Evolutionary conservation across 208 protist species (phyloP).

Genomic region (Trypanosoma platydactyli): DNA sequence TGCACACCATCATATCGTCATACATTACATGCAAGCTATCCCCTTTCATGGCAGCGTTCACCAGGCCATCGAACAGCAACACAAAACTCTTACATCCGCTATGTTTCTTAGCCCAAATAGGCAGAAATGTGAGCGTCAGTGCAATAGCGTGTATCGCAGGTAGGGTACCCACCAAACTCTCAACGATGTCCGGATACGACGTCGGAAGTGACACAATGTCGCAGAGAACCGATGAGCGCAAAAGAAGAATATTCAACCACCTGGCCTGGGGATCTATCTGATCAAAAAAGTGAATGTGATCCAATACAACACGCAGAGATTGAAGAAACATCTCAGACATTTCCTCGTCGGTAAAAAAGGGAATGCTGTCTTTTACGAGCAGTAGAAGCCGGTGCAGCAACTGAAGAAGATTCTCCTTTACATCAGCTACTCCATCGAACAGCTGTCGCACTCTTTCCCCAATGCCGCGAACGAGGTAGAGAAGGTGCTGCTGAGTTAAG

Average conservation of each 20-base stretch:
- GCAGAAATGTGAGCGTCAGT: conserved; percentile 28
- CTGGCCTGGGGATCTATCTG: conserved; percentile 37
- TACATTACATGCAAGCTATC: conserved; percentile 1
- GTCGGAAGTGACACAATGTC: conserved; percentile 22
- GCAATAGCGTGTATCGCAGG: conserved; percentile 11
- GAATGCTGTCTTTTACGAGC: conserved; percentile 1
- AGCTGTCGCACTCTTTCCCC: neutral
- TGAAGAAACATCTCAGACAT: conserved; percentile 8
- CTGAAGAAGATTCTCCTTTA: conserved; percentile 5
- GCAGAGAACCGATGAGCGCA: conserved; percentile 33
- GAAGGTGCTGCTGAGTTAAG: conserved; percentile 6
- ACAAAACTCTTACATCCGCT: neutral
- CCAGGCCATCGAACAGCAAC: conserved; percentile 11
- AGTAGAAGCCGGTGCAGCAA: conserved; percentile 23
- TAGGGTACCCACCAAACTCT: conserved; percentile 3
- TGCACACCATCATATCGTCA: conserved; percentile 16
- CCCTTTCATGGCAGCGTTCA: conserved; percentile 10
- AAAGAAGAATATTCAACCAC: conserved; percentile 45
- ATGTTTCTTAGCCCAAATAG: conserved; percentile 19
- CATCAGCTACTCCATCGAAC: neutral
- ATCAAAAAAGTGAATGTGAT: conserved; percentile 27
- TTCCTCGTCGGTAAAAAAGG: conserved; percentile 20
- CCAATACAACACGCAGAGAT: conserved; percentile 27
- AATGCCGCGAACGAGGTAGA: conserved; percentile 13
- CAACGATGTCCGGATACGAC: conserved; percentile 7